Evolutionary conservation across 1,139 yeast genomes (phyloP).

Genomic region (Eremothecium sinecaudum): DNA sequence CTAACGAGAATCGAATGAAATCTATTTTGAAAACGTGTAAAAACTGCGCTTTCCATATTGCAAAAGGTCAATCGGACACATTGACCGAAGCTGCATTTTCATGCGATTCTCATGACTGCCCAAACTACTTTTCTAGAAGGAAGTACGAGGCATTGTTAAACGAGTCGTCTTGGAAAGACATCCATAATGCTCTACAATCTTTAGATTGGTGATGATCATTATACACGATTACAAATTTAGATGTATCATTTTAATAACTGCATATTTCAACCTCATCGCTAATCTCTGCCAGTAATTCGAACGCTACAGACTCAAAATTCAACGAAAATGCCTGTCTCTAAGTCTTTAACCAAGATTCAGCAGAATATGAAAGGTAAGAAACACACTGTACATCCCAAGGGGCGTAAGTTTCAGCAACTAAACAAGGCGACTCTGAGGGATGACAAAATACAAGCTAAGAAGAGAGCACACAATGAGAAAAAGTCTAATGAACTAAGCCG

Average conservation of each 20-base stretch:
- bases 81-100: constrained; percentile 16
- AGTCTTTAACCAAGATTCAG: constrained; percentile 62
- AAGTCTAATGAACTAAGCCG: constrained; percentile 50
- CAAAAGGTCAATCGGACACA: constrained; percentile 17
- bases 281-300: not conserved
- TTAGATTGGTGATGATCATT: constrained; percentile 12
- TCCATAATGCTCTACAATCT: constrained; percentile 7
- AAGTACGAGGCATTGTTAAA: constrained; percentile 19
- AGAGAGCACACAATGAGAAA: constrained; percentile 46
- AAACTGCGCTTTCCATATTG: constrained; percentile 24
- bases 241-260: no score
- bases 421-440: constrained; percentile 82
- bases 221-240: no score
- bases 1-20: constrained; percentile 17
- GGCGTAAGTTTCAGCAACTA: constrained; percentile 77
- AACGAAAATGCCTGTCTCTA: constrained; percentile 62
- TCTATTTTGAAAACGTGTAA: constrained; percentile 26
- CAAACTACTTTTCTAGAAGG: constrained; percentile 31
- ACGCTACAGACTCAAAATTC: not conserved
- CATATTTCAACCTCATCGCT: constrained; percentile 4
- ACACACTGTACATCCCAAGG: constrained; percentile 65
- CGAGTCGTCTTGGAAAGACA: constrained; percentile 1
- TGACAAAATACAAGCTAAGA: constrained; percentile 52
- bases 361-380: constrained; percentile 49
- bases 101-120: constrained; percentile 35